Evolutionary conservation across 257 asterid species (phyloP), one percentile per base, ranked within the genome.

Genomic region (Solanum microdontum): DNA sequence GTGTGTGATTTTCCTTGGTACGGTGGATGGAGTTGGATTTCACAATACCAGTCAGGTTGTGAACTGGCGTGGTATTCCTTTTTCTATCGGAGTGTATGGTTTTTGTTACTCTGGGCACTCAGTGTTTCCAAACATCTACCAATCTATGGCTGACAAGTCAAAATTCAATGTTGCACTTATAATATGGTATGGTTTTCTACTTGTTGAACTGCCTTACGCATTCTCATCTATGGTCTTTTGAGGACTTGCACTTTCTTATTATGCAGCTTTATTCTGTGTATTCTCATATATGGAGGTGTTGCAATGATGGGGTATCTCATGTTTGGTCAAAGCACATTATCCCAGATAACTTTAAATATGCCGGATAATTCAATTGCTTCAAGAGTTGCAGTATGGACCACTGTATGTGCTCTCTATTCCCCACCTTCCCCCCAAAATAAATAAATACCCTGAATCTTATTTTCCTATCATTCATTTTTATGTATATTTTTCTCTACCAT

Each of bases 41-140:
- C 94, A 75, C 82, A 92, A 91, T 21, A 88, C 89, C 6, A 92
- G 96, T 83, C 89, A 90, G 86, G 37, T 90, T 33, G 93, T 94
- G 86, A 90, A 89, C 83, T 96, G 95, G 97, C 91, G 90, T 17
- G 98, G 99, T 21, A 34, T 95, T 90, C 98, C 98, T 14, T 93
- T 96, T 87, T 96, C 96, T 37, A 92, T 96, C 39, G 99, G 99
- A 51, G 93, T 96, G 72, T 94, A 93, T 43, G 99, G 99, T 2
- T 96, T 90, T 90, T 96, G 98, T 91, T 96, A 91, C 86, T 92
- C 98, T 7, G 98, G 98, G 77, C 99, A 96, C 86, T 91, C 98
- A 4, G 98, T 96, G 26, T 96, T 95, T 89, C 98, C 98, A 30
- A 96, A 96, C 89, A 96, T 96, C 84, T 96, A 96, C 92, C 99